A percentile compares a stretch with the other conserved stretches of the same genome.
Conservation (phyloP, 2,329 filamentous ascomycete genomes). For the Aspergillus eucalypticola region DNA sequence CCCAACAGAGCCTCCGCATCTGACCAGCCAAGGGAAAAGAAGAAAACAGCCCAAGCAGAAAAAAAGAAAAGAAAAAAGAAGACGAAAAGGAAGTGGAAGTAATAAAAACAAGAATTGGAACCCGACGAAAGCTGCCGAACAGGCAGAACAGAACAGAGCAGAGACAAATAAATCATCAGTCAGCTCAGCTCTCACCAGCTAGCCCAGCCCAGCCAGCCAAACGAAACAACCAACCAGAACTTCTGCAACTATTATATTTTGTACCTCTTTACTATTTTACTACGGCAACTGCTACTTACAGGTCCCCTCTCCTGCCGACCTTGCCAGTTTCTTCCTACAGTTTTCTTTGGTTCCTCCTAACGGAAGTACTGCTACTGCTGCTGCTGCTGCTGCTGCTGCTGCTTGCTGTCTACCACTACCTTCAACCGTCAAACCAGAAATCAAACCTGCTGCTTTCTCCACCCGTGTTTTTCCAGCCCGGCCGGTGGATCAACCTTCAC, state of each 20-base stretch:
- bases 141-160: not conserved
- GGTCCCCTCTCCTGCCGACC: too few relatives aligned
- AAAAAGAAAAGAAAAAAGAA: not conserved
- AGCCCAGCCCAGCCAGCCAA: not conserved
- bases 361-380: too few relatives aligned
- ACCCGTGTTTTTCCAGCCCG: constrained; percentile 5
- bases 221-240: not conserved
- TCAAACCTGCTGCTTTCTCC: constrained; percentile 2
- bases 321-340: too few relatives aligned
- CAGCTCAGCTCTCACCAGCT: not conserved
- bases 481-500: constrained; percentile 5
- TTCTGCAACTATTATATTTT: not conserved
- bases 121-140: not conserved
- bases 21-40: not conserved
- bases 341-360: too few relatives aligned
- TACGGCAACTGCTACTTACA: too few relatives aligned
- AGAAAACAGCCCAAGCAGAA: too few relatives aligned
- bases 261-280: not conserved
- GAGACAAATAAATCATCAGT: not conserved
- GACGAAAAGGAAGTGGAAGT: not conserved
- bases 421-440: not conserved
- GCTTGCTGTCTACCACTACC: not conserved
- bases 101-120: not conserved
- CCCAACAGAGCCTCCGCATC: not conserved
- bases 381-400: not conserved